A percentile compares a stretch with the other conserved stretches of the same genome.
Conservation (phyloP, 257 asterid genomes). For the Capsicum pubescens region DNA sequence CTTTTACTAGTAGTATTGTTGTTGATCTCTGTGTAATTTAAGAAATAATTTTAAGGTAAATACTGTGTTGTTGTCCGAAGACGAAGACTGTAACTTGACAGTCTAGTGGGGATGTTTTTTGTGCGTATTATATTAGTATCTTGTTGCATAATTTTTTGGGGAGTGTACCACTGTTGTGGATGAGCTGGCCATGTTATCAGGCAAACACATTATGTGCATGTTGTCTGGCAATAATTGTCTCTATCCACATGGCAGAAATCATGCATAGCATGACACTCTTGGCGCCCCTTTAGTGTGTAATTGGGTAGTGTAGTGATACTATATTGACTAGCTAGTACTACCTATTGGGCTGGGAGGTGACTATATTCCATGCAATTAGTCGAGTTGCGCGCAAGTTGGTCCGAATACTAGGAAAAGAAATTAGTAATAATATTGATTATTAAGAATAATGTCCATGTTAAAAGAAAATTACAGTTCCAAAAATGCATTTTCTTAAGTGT, state of each 20-base stretch:
- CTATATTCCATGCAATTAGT: no score
- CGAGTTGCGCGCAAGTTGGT: no score
- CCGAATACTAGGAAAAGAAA: no score
- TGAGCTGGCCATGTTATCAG: conserved; percentile 21
- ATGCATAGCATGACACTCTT: conserved; percentile 3
- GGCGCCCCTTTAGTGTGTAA: not conserved
- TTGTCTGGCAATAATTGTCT: not conserved
- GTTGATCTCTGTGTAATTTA: not conserved
- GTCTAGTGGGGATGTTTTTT: not conserved
- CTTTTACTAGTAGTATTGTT: not conserved
- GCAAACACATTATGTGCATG: not conserved
- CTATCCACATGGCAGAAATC: not conserved
- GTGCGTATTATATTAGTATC: not conserved
- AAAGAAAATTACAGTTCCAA: not conserved
- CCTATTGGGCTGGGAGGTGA: no score
- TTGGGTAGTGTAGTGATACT: not conserved
- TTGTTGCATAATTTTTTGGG: not conserved
- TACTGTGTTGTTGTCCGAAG: not conserved
- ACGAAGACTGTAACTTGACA: not conserved
- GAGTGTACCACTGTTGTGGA: not conserved
- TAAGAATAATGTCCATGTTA: not conserved
- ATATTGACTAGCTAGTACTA: not conserved
- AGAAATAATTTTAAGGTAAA: not conserved
- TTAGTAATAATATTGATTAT: no score
- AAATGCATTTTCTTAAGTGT: not conserved